Base-by-base conservation (phyloP, 441 rosid species). In the Erodium moschatum region DNA sequence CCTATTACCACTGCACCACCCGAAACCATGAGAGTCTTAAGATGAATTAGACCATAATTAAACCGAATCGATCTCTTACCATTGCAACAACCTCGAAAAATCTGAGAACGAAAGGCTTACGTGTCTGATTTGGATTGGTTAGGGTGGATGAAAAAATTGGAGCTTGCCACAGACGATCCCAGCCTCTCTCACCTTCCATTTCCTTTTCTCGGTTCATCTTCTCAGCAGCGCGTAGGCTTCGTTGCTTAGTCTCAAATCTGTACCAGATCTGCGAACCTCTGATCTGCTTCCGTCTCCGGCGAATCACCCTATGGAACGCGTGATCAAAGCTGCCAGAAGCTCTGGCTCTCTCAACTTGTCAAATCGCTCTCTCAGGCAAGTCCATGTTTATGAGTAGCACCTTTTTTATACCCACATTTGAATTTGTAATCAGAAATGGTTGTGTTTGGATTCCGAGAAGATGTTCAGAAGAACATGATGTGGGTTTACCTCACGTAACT, bases 261-360 rank as follows among this genome's bases (percentile, higher is more conserved):
- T 18, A 19, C 4, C 33, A 61, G 64, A 61, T 61, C 64, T 13
- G 24, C 31, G 64, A 10, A 4, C 29, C 7, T 1, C 15, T 9
- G 31, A 61, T 61, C 64, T 61, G 64, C n/a, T 24, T 27, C 1
- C 64, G 64, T 21, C 35, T 21, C 64, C 64, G 27, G 13, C 72
- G 21, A 2, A 44, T 8, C 66, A 15, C 11, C 18, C 62, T 44
- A 92, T 92, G 96, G 98, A 92, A 78, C 91, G 98, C 70, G 61
- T 87, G 46, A 79, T 90, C 19, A 90, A 86, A 78, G 89, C 96
- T 0, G 97, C 97, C 67, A 81, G 97, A 76, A 65, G 88, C 44
- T 89, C 95, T 33, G 97, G 98, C 72, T 89, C 98, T 68, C 92
- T 93, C 70, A 93, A 90, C 78, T 85, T 89, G 29, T 93, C 98